A percentile compares a stretch with the other conserved stretches of the same genome.
phyloP scores from a whole-genome alignment of 495 filamentous ascomycete species.

The Cercophora sp. region DNA sequence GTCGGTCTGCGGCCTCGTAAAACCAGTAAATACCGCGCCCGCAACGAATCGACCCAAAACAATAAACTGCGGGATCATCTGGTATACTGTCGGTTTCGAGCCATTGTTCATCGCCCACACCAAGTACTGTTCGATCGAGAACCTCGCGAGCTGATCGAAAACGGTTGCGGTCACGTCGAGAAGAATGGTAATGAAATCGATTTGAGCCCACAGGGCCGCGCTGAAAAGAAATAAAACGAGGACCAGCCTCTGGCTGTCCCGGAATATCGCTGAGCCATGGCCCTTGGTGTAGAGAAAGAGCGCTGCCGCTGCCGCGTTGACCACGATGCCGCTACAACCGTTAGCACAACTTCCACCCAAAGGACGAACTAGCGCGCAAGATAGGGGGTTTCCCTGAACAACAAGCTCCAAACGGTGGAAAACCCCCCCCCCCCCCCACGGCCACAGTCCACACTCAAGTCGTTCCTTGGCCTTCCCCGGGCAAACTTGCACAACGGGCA shows the following conservation, averaged over 20 bases:
- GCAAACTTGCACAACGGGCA: too few species aligned
- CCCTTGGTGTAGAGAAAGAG: conserved; percentile 49
- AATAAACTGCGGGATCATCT: conserved; percentile 38
- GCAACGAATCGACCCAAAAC: conserved; percentile 43
- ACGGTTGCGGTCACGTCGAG: conserved; percentile 41
- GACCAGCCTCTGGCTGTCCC: conserved; percentile 61
- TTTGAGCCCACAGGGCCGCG: conserved; percentile 48
- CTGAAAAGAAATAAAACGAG: conserved; percentile 51
- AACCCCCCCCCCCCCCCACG: neutral
- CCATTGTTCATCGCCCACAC: conserved; percentile 42
- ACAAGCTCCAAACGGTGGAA: neutral
- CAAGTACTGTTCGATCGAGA: conserved; percentile 49
- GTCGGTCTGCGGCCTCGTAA: conserved; percentile 46
- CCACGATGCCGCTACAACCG: conserved; percentile 51
- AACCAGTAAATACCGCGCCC: conserved; percentile 47
- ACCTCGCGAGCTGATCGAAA: conserved; percentile 50
- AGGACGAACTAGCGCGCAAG: too few species aligned
- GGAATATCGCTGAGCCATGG: conserved; percentile 45
- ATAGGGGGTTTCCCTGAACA: neutral
- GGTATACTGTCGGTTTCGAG: conserved; percentile 28
- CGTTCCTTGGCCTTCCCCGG: too few species aligned
- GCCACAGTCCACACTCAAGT: too few species aligned
- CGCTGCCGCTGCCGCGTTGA: conserved; percentile 49
- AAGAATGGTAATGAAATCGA: conserved; percentile 45
- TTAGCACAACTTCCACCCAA: too few species aligned